Evolutionary conservation across 2,329 filamentous ascomycete species (phyloP).

Genomic region (Fusarium paranaense): DNA sequence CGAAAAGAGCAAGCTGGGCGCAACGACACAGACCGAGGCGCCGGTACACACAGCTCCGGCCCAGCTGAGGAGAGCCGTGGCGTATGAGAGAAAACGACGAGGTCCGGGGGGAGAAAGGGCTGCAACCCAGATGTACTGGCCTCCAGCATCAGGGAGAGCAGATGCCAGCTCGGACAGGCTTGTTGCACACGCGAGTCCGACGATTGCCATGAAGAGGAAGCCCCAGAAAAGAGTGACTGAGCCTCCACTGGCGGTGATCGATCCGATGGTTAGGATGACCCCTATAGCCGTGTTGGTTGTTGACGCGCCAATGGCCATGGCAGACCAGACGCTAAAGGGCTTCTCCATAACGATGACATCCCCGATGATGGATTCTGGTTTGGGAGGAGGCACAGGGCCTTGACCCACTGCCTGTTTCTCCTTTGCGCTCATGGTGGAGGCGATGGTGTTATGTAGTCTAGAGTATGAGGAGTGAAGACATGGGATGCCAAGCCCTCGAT

Average conservation of each 20-base stretch:
- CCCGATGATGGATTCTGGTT: background rate
- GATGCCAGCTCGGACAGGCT: background rate
- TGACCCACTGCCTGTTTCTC: background rate
- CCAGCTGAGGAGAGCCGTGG: background rate
- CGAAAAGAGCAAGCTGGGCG: background rate
- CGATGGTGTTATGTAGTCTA: accelerated
- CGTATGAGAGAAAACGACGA: background rate
- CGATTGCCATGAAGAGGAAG: background rate
- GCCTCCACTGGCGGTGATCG: background rate
- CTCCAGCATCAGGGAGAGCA: background rate
- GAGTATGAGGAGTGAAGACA: background rate
- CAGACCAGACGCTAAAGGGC: background rate
- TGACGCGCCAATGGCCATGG: background rate
- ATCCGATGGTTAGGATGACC: background rate
- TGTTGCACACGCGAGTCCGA: background rate
- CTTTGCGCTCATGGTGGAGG: background rate
- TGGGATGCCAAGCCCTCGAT: background rate
- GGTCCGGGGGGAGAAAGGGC: background rate
- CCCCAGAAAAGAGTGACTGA: background rate
- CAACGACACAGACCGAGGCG: background rate
- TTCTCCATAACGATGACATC: background rate
- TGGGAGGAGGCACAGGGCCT: background rate
- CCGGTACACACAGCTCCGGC: background rate
- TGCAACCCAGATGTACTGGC: background rate
- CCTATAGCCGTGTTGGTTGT: background rate